These are phyloP conservation scores for Harrya chromipes DNA, from an alignment of 768 basidiomycete species.

Conservation along the genomic window DNA sequence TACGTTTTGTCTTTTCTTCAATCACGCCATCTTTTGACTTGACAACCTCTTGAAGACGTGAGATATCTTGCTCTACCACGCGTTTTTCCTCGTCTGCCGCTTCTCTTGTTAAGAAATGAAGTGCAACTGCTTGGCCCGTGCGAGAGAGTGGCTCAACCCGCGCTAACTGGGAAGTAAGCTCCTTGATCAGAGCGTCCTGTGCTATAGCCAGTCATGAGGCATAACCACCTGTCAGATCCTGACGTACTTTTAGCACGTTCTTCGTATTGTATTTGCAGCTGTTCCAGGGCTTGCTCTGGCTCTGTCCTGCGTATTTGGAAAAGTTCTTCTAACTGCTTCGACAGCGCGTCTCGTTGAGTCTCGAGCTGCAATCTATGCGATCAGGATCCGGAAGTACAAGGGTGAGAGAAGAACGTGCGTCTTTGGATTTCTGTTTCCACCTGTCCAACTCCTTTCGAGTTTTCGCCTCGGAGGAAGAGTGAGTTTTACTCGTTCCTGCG, in stretches of 20 bases:
- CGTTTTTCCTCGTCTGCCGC: slow-evolving; percentile 68
- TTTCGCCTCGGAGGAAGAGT: slow-evolving; percentile 12
- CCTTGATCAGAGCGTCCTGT: slow-evolving; percentile 43
- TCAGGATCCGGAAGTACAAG: not conserved
- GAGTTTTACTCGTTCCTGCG: slow-evolving; percentile 11
- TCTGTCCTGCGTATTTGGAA: slow-evolving; percentile 61
- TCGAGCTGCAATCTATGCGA: slow-evolving; percentile 25
- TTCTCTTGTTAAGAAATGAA: slow-evolving; percentile 71
- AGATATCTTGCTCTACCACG: slow-evolving; percentile 46
- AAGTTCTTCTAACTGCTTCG: slow-evolving; percentile 56
- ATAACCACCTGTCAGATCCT: not conserved
- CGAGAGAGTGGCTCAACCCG: slow-evolving; percentile 53
- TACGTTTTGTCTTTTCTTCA: slow-evolving; percentile 43
- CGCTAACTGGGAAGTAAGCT: slow-evolving; percentile 53
- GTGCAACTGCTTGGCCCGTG: slow-evolving; percentile 46
- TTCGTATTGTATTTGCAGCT: slow-evolving; percentile 50
- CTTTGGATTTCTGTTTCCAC: slow-evolving; percentile 31
- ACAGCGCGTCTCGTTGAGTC: slow-evolving; percentile 44
- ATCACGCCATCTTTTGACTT: slow-evolving; percentile 43
- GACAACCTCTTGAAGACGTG: slow-evolving; percentile 39
- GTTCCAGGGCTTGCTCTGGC: slow-evolving; percentile 52
- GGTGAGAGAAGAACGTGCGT: slow-evolving; percentile 12
- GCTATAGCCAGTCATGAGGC: slow-evolving; percentile 37
- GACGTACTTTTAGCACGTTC: slow-evolving; percentile 49
- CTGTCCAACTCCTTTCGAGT: slow-evolving; percentile 25